A percentile compares a stretch with the other conserved stretches of the same genome.
Evolutionary conservation across 768 basidiomycete genomes (phyloP).

Genomic region (Tubosaeta sp.): DNA sequence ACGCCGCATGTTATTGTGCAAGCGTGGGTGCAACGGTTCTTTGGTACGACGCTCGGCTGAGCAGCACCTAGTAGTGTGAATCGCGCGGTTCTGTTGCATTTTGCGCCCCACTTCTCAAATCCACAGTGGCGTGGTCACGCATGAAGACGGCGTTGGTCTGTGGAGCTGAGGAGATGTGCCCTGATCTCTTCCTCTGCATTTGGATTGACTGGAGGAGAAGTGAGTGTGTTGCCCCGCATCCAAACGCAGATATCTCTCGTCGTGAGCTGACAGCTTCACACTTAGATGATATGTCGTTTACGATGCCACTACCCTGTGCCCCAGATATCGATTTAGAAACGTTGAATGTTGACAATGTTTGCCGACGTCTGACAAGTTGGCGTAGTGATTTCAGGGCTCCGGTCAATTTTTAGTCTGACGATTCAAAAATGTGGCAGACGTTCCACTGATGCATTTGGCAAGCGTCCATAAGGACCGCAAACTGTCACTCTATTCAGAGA

Average conservation of each 20-base stretch:
- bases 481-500: neutral
- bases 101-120: conserved; percentile 51
- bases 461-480: neutral
- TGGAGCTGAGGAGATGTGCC: neutral
- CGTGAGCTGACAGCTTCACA: conserved; percentile 7
- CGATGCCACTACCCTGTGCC: conserved; percentile 16
- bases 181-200: neutral
- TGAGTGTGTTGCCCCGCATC: conserved; percentile 2
- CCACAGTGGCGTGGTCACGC: conserved; percentile 49
- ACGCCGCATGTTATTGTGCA: conserved; percentile 37
- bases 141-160: conserved; percentile 41
- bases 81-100: conserved; percentile 48
- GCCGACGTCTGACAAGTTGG: neutral
- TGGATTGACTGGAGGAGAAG: neutral
- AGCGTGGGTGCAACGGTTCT: conserved; percentile 39
- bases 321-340: conserved; percentile 4
- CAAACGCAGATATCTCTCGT: neutral
- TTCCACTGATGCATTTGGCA: conserved; percentile 4
- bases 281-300: conserved; percentile 1
- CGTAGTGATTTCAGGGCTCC: conserved; percentile 3
- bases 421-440: neutral
- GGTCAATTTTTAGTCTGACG: neutral
- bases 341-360: conserved; percentile 1
- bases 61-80: conserved; percentile 46
- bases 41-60: conserved; percentile 57